These are phyloP conservation scores for Aspergillus neoniger DNA, from an alignment of 2,329 filamentous ascomycete genomes.

Conservation along the genomic window DNA sequence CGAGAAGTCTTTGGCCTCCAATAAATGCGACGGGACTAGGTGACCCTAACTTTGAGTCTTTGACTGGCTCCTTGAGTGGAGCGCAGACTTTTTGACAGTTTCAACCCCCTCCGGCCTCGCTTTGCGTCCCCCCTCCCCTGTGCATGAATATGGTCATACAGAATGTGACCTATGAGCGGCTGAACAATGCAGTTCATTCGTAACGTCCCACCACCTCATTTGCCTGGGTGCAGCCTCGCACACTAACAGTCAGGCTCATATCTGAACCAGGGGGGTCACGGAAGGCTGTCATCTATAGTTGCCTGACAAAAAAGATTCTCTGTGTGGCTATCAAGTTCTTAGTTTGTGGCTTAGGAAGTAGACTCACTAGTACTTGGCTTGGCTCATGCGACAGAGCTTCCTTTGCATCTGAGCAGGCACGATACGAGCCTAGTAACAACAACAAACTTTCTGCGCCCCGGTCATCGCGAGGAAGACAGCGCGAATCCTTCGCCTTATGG, in stretches of 20 bases:
- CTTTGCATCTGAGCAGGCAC: background rate
- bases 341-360: background rate
- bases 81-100: background rate
- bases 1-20: background rate
- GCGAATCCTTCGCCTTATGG: background rate
- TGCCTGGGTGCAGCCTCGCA: background rate
- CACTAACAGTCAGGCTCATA: background rate
- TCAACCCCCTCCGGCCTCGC: background rate
- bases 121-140: background rate
- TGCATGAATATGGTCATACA: background rate
- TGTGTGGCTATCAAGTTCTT: background rate
- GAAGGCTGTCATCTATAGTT: background rate
- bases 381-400: background rate
- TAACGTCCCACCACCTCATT: background rate
- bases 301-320: background rate
- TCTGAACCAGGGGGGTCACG: background rate
- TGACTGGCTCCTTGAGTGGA: background rate
- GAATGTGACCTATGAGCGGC: background rate
- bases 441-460: background rate
- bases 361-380: background rate
- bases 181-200: background rate
- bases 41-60: background rate
- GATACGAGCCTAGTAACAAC: slow-evolving; percentile 6
- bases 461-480: background rate
- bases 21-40: background rate